Percentiles rank a stretch among this genome's conserved stretches.
These are phyloP conservation scores for Kwoniella europaea DNA, from an alignment of 768 basidiomycete species.

Conservation along the genomic window DNA sequence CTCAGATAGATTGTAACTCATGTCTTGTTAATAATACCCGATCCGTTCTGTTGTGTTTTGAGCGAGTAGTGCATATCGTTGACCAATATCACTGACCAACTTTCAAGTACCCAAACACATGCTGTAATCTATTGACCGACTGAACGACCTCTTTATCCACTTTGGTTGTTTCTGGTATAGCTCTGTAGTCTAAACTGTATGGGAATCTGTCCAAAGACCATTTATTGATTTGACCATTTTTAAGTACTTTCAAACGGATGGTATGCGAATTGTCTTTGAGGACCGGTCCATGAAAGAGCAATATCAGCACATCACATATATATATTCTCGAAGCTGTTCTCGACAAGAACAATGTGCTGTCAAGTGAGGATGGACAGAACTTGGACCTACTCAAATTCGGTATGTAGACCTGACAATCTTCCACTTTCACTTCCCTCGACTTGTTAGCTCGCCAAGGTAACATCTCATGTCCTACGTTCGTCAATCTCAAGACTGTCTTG, in stretches of 20 bases:
- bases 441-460: not conserved
- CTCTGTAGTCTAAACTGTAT: constrained; percentile 35
- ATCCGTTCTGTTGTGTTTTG: not conserved
- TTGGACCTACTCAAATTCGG: constrained; percentile 18
- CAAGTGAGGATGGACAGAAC: not conserved
- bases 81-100: constrained; percentile 1
- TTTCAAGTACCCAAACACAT: constrained; percentile 30
- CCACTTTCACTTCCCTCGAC: constrained; percentile 22
- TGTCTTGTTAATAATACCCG: not conserved
- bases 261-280: constrained; percentile 15
- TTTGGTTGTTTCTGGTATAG: constrained; percentile 18
- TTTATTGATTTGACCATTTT: constrained; percentile 10
- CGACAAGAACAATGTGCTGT: not conserved
- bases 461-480: constrained; percentile 33
- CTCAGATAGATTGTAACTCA: no score
- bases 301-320: not conserved
- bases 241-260: constrained; percentile 15
- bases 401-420: constrained; percentile 25
- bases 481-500: constrained; percentile 23
- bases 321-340: not conserved
- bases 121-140: constrained; percentile 36
- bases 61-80: not conserved
- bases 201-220: constrained; percentile 30
- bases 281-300: not conserved
- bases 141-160: constrained; percentile 35